Conservation (phyloP, 139 green algal genomes). For the Chlamydomonas incerta region DNA sequence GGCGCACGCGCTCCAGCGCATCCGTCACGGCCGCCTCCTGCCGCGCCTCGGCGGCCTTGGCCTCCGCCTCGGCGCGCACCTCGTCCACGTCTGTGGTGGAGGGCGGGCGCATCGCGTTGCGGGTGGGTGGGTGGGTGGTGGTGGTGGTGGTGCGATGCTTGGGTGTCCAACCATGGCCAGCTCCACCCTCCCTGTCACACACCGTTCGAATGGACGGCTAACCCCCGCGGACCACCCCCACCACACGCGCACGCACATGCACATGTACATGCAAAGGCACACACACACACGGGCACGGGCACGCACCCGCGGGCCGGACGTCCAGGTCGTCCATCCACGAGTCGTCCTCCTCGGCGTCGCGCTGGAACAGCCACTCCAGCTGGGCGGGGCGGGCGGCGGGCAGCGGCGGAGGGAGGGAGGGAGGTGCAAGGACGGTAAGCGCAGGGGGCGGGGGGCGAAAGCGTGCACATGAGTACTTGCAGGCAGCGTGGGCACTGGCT, state of each 20-base stretch:
- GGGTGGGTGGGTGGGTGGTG: no score
- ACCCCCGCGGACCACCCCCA: no score
- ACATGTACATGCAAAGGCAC: not conserved
- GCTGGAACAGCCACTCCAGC: conserved; percentile 30
- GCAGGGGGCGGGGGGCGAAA: no score
- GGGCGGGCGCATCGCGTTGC: no score
- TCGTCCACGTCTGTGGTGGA: not conserved
- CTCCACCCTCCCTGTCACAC: not conserved
- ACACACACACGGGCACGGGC: not conserved
- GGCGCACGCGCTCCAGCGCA: not conserved
- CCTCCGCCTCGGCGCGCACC: not conserved
- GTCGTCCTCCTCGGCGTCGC: conserved; percentile 5
- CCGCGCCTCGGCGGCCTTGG: not conserved
- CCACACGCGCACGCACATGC: not conserved
- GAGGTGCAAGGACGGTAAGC: no score
- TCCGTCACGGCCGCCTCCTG: not conserved
- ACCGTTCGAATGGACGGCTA: no score
- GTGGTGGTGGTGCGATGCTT: no score
- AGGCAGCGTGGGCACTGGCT: not conserved
- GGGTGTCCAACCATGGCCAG: no score
- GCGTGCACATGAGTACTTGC: no score
- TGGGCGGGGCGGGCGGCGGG: not conserved
- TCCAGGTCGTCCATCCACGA: conserved; percentile 34
- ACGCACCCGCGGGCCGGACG: not conserved
- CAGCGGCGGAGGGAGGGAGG: not conserved